Conservation (phyloP, 495 filamentous ascomycete species). For the Annulohypoxylon moriforme region DNA sequence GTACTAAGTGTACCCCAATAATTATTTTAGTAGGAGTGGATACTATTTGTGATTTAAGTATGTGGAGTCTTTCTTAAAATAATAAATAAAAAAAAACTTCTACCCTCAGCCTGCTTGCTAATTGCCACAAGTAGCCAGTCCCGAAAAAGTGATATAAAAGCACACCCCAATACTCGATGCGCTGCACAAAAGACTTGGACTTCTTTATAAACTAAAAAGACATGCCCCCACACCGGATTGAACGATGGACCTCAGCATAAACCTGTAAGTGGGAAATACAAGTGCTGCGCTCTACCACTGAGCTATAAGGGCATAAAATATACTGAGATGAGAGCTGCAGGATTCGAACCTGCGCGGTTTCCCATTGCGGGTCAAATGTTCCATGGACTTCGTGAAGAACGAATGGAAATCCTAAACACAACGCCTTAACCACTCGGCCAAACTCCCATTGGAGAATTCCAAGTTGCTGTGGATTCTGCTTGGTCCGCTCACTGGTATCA, state of each 20-base stretch:
- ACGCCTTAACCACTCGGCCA: constrained; percentile 66
- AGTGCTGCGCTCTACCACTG: constrained; percentile 1
- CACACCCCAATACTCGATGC: no score
- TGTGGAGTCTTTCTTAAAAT: no score
- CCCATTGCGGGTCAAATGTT: constrained; percentile 44
- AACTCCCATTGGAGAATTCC: constrained; percentile 41
- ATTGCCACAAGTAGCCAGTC: no score
- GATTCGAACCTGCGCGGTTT: constrained; percentile 61
- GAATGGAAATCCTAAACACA: constrained; percentile 57
- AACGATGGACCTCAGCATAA: constrained; percentile 1
- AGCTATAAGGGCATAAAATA: constrained; percentile 7
- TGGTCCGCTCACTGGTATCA: neutral
- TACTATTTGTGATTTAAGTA: no score
- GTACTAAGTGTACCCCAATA: no score
- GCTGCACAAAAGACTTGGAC: no score
- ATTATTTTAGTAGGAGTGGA: no score
- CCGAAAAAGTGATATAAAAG: no score
- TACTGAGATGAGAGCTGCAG: constrained; percentile 51
- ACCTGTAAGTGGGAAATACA: neutral
- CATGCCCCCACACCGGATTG: constrained; percentile 1
- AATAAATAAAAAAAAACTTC: no score
- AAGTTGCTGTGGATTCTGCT: neutral
- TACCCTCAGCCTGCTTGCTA: no score
- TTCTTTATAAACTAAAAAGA: no score
- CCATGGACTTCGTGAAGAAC: constrained; percentile 32